Evolutionary conservation across 805 yeast species (phyloP), one percentile per base, ranked within the genome.

Genomic region (Pichia phayaonensis): DNA sequence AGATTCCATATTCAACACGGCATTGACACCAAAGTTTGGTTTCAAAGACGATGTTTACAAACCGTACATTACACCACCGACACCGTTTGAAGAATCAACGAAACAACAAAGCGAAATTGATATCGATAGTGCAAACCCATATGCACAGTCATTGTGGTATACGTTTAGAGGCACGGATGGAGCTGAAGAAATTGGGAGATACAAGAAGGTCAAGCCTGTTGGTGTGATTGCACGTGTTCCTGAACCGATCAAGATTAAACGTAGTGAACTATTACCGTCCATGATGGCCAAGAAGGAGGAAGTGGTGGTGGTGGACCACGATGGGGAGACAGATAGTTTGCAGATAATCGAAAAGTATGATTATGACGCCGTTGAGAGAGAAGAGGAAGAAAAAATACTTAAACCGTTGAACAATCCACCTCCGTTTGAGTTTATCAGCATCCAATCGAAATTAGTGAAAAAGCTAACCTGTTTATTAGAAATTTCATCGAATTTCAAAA

Each of bases 111-210:
- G 20, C n/a, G 38, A 34, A 15, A 16, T 15, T 31, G 26, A 21
- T 15, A 8, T 10, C 2, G 11, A 4, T 23, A 4, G 11, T 16
- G 7, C 16, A 20, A 74, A 74, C 48, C 78, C 78, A 0, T 74
- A 74, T 56, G 65, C 77, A 0, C 61, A 65, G 40, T 72, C 77
- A 1, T 54, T 73, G 16, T 74, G 78, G 78, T 64, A 60, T 45
- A 50, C 60, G 2, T 57, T 67, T 10, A 58, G 74, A 23, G 65
- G 71, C 2, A 68, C 63, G 40, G 65, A 68, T 24, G 67, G 68
- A 11, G 59, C 61, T 10, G 70, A 72, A 26, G 70, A 72, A 24
- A 67, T 55, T 16, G 47, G 48, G 20, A 47, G 48, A 39, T 40
- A 49, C 27, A 46, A 52, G 39, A 46, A 49, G n/a, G 54, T 55